phyloP scores from a whole-genome alignment of 148 eudicot species.

The Talinum fruticosum region DNA sequence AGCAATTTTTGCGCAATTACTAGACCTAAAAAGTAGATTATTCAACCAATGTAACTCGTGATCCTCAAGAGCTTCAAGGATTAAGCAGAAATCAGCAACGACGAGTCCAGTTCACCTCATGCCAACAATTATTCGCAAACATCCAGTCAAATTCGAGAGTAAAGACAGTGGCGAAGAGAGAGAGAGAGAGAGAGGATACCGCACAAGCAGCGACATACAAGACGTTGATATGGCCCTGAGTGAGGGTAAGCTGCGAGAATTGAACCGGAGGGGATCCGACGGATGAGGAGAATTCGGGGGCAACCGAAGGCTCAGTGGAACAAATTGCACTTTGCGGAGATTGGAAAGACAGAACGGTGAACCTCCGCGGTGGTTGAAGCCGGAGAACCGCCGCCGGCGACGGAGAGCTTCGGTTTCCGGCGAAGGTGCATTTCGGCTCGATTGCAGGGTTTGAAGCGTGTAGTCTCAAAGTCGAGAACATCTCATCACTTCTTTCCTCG shows the following conservation, averaged over 20 bases:
- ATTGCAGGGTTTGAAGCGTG: constrained; percentile 26
- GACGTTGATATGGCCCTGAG: constrained; percentile 60
- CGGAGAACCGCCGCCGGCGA: constrained; percentile 27
- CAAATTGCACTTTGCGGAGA: constrained; percentile 24
- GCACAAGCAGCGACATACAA: constrained; percentile 63
- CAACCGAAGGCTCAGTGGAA: constrained; percentile 40
- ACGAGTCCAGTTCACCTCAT: neutral
- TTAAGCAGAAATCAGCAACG: neutral
- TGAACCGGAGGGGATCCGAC: constrained; percentile 48
- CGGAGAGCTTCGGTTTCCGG: constrained; percentile 18
- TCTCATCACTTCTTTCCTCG: neutral
- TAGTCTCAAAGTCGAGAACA: constrained; percentile 37
- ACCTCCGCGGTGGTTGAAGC: constrained; percentile 25
- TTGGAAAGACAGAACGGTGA: constrained; percentile 31
- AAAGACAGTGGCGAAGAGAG: neutral
- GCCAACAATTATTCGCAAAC: neutral
- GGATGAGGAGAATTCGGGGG: constrained; percentile 46
- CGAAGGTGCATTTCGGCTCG: constrained; percentile 18
- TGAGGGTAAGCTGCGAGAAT: constrained; percentile 39
- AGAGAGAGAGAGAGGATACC: constrained; percentile 32
- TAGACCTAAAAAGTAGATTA: neutral
- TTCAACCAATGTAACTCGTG: neutral
- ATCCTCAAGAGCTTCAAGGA: neutral
- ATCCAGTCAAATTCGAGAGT: neutral
- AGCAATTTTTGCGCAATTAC: no score